phyloP scores from a whole-genome alignment of 169 alveolate genomes.

The Hepatocystis sp. region DNA sequence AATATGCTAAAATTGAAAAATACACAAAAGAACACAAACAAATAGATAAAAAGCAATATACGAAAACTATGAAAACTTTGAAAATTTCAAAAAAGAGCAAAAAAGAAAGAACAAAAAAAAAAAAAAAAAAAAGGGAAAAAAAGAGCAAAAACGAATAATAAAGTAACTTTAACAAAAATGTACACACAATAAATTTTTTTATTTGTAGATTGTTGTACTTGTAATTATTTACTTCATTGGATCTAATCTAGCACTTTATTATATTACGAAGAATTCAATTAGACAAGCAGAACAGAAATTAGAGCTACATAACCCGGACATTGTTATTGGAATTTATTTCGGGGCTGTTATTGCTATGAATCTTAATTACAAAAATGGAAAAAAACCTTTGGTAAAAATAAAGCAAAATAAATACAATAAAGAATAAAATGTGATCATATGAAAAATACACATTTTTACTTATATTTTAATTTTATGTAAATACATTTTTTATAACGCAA shows the following conservation, averaged over 20 bases:
- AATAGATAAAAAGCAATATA: no score
- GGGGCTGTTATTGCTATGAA: constrained; percentile 77
- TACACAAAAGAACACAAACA: no score
- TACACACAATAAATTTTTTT: background rate
- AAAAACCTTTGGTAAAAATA: constrained; percentile 47
- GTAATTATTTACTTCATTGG: constrained; percentile 61
- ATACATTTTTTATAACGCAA: background rate
- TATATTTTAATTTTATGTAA: background rate
- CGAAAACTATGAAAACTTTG: no score
- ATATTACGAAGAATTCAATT: constrained; percentile 67
- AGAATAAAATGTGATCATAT: no score
- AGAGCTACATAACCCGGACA: constrained; percentile 48
- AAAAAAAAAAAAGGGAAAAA: background rate
- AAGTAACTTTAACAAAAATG: background rate
- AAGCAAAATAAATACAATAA: no score
- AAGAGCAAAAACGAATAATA: background rate
- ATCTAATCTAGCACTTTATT: constrained; percentile 49
- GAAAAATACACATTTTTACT: background rate
- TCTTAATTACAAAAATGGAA: constrained; percentile 66
- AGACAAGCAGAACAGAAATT: constrained; percentile 74
- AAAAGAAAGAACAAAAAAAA: background rate
- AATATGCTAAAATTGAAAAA: background rate
- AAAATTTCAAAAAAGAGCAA: no score
- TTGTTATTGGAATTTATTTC: constrained; percentile 65
- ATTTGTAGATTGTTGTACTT: constrained; percentile 17